These are phyloP conservation scores for Ogataea trehalophila DNA, from an alignment of 805 yeast genomes.

Conservation along the genomic window DNA sequence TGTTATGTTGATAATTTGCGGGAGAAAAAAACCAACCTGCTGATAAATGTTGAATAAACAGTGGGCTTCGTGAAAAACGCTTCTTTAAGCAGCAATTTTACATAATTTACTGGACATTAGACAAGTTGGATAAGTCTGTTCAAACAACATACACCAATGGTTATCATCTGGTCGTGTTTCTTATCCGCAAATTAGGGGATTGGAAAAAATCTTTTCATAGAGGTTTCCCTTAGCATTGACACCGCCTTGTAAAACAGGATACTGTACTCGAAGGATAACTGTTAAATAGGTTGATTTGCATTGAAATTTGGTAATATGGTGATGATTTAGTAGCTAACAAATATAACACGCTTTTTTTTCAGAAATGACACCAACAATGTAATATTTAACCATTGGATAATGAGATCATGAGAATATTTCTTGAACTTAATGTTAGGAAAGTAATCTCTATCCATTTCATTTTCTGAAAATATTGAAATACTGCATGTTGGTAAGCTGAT, in stretches of 20 bases:
- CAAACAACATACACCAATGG: not conserved
- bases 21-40: no score
- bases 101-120: not conserved
- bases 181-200: not conserved
- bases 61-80: not conserved
- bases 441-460: slow-evolving; percentile 32
- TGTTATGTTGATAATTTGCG: no score
- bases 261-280: not conserved
- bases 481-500: slow-evolving; percentile 54
- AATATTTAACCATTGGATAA: not conserved
- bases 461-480: slow-evolving; percentile 36
- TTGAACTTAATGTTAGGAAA: not conserved
- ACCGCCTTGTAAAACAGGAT: not conserved
- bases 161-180: not conserved
- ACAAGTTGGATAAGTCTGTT: not conserved
- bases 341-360: not conserved
- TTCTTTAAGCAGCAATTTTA: no score
- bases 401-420: not conserved
- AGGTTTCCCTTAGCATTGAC: not conserved
- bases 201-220: not conserved
- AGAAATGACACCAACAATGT: slow-evolving; percentile 1
- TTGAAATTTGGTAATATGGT: not conserved
- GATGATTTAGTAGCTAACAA: not conserved
- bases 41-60: not conserved
- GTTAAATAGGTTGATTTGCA: not conserved